These are phyloP conservation scores for Sherardia arvensis DNA, from an alignment of 257 asterid genomes.

Conservation along the genomic window DNA sequence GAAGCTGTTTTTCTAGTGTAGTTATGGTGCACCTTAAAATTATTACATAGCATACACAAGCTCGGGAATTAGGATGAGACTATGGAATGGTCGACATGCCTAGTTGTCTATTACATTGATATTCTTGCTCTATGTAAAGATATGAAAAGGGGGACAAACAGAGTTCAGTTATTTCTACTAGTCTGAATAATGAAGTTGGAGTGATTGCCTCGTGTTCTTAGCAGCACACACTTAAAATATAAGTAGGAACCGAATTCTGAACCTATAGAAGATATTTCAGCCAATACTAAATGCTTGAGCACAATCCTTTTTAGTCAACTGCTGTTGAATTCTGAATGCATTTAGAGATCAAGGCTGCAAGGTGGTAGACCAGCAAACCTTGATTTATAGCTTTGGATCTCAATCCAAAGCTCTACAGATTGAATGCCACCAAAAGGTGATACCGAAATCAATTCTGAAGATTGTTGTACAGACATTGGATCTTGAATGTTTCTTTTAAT, in stretches of 20 bases:
- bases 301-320: background rate
- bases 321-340: background rate
- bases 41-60: background rate
- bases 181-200: background rate
- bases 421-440: background rate
- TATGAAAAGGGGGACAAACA: background rate
- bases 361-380: background rate
- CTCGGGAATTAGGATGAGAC: background rate
- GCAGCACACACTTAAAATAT: background rate
- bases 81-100: too few relatives aligned
- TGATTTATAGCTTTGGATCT: background rate
- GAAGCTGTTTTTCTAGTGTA: background rate
- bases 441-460: background rate
- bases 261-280: background rate
- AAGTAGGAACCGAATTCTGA: background rate
- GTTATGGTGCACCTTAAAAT: background rate
- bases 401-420: background rate
- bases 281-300: background rate
- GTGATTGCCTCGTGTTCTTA: background rate
- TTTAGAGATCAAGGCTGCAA: background rate
- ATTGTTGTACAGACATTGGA: background rate
- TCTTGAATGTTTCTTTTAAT: background rate
- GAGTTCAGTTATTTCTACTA: background rate
- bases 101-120: too few relatives aligned
- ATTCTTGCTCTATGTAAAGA: background rate